These are phyloP conservation scores for Colletotrichum falcatum DNA, from an alignment of 2,329 filamentous ascomycete genomes.

Conservation along the genomic window DNA sequence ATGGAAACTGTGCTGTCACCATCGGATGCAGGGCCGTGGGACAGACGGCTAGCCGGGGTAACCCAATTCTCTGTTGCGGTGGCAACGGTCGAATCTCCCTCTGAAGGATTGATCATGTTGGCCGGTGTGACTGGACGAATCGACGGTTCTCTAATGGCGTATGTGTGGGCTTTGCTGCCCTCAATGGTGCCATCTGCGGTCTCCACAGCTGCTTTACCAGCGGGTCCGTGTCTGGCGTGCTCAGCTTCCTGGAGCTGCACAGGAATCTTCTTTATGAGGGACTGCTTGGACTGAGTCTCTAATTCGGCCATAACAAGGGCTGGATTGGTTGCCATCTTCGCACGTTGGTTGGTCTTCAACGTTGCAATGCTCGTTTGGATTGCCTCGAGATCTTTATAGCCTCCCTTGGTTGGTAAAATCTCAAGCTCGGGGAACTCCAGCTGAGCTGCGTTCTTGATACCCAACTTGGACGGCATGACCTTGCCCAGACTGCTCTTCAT, in stretches of 20 bases:
- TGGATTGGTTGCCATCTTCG: slow-evolving; percentile 24
- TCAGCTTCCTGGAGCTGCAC: slow-evolving; percentile 15
- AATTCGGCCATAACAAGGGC: slow-evolving; percentile 29
- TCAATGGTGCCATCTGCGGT: not conserved
- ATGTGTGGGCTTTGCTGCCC: not conserved
- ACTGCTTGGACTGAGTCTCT: slow-evolving; percentile 11
- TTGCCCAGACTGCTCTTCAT: slow-evolving; percentile 47
- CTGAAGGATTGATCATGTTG: not conserved
- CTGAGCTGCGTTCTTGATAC: slow-evolving; percentile 15
- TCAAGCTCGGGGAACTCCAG: slow-evolving; percentile 53
- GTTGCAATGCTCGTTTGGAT: slow-evolving; percentile 48
- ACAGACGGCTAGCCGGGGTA: slow-evolving; percentile 37
- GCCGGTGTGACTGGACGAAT: slow-evolving; percentile 36
- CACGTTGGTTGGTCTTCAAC: slow-evolving; percentile 44
- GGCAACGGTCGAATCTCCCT: slow-evolving; percentile 26
- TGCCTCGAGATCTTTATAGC: slow-evolving; percentile 49
- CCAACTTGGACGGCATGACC: slow-evolving; percentile 42
- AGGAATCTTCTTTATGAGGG: slow-evolving; percentile 5
- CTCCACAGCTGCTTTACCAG: not conserved
- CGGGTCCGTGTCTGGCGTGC: slow-evolving; percentile 15
- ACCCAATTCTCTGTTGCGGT: slow-evolving; percentile 31
- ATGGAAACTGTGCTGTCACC: not conserved
- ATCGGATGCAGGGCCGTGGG: slow-evolving; percentile 16
- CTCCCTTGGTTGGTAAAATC: slow-evolving; percentile 48
- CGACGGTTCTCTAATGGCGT: not conserved